A percentile compares a stretch with the other conserved stretches of the same genome.
Conservation (phyloP, 169 alveolate species). For the Amoebophrya sp. region DNA sequence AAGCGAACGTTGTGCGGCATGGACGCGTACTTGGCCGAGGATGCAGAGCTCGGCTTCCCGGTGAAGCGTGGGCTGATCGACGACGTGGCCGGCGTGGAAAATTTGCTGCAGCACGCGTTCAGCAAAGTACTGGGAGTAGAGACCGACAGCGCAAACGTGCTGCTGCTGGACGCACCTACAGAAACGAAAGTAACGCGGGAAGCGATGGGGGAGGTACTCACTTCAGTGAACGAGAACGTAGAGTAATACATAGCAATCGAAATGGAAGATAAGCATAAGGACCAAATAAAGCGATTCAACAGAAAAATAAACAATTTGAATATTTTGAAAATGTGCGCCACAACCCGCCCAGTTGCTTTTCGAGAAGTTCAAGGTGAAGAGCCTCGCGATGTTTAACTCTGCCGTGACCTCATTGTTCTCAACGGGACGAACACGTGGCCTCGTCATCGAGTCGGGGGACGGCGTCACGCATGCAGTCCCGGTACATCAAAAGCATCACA, state of each 20-base stretch:
- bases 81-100: slow-evolving; percentile 67
- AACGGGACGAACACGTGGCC: slow-evolving; percentile 69
- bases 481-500: neutral
- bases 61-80: slow-evolving; percentile 26
- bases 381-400: slow-evolving; percentile 53
- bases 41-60: neutral
- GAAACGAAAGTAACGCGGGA: slow-evolving; percentile 63
- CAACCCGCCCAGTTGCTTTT: slow-evolving; percentile 58
- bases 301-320: too few relatives aligned
- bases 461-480: slow-evolving; percentile 76
- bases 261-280: too few relatives aligned
- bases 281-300: too few relatives aligned
- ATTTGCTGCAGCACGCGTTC: slow-evolving; percentile 55
- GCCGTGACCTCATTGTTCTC: slow-evolving; percentile 72
- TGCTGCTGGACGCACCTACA: slow-evolving; percentile 69
- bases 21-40: neutral
- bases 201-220: slow-evolving; percentile 39
- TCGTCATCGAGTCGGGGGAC: slow-evolving; percentile 76
- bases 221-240: too few relatives aligned
- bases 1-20: neutral
- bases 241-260: too few relatives aligned
- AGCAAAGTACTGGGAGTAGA: slow-evolving; percentile 45
- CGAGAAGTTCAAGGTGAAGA: slow-evolving; percentile 64
- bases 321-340: too few relatives aligned
- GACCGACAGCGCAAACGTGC: slow-evolving; percentile 47